A percentile compares a stretch with the other conserved stretches of the same genome.
Conservation (phyloP, 108 stramenopile species). For the Cyclostephanos invisitatus region DNA sequence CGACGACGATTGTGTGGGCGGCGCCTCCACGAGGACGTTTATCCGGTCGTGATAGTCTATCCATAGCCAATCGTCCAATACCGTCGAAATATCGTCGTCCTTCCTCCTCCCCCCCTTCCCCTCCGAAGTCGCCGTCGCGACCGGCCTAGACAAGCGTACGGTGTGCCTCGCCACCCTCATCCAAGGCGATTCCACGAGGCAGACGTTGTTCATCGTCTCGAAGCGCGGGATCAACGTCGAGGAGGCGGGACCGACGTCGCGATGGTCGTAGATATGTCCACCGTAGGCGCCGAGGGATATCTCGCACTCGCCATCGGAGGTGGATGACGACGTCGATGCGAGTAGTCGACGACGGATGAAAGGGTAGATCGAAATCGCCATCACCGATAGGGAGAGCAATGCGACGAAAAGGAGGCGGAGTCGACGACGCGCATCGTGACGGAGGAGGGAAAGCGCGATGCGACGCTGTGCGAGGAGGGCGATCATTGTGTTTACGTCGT, state of each 20-base stretch:
- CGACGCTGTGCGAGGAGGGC: too few relatives aligned
- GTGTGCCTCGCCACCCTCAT: conserved; percentile 72
- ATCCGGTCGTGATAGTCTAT: conserved; percentile 90
- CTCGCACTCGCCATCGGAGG: conserved; percentile 10
- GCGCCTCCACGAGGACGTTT: conserved; percentile 76
- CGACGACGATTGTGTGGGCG: background rate
- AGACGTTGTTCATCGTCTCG: conserved; percentile 49
- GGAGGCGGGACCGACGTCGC: too few relatives aligned
- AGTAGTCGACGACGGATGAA: too few relatives aligned
- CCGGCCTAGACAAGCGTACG: conserved; percentile 40
- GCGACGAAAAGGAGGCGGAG: too few relatives aligned
- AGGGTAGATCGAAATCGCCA: too few relatives aligned
- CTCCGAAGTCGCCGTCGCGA: conserved; percentile 19
- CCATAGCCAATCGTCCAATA: conserved; percentile 85
- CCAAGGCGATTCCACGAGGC: conserved; percentile 76
- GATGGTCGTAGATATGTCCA: too few relatives aligned
- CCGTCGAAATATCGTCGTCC: conserved; percentile 2
- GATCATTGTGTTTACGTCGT: too few relatives aligned
- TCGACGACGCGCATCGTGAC: too few relatives aligned
- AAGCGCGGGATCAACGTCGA: too few relatives aligned
- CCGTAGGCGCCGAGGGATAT: too few relatives aligned
- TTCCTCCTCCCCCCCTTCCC: background rate
- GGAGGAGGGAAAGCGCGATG: too few relatives aligned
- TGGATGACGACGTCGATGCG: background rate
- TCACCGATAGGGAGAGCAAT: too few relatives aligned